Evolutionary conservation across 208 protist species (phyloP).

Genomic region (Angomonas ambiguus): DNA sequence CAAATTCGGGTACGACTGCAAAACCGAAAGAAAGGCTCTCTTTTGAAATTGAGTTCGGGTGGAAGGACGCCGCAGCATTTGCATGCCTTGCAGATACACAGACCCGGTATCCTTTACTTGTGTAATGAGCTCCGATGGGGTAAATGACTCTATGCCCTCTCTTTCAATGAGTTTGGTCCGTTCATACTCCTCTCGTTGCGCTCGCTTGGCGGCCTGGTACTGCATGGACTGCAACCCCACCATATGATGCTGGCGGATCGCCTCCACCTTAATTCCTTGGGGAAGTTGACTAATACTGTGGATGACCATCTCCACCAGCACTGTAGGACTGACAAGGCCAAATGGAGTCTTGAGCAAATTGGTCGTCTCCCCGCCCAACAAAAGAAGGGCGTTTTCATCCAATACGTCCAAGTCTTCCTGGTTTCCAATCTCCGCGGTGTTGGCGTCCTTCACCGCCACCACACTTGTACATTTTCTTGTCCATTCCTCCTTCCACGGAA

Average conservation of each 20-base stretch:
- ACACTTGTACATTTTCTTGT: constrained; percentile 17
- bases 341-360: constrained; percentile 36
- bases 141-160: constrained; percentile 71
- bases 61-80: constrained; percentile 38
- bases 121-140: constrained; percentile 48
- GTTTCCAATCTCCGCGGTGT: constrained; percentile 1
- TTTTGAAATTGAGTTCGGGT: constrained; percentile 41
- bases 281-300: constrained; percentile 43
- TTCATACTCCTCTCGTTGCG: constrained; percentile 67
- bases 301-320: constrained; percentile 75
- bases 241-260: constrained; percentile 41
- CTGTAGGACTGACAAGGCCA: constrained; percentile 39
- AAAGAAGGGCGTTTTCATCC: background rate
- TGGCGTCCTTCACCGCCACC: constrained; percentile 15
- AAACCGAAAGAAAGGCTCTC: constrained; percentile 49
- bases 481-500: background rate
- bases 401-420: background rate
- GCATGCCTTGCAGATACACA: constrained; percentile 41
- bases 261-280: constrained; percentile 28
- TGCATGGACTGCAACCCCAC: constrained; percentile 60
- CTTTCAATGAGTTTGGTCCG: constrained; percentile 54
- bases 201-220: constrained; percentile 43
- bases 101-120: constrained; percentile 51
- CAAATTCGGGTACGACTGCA: constrained; percentile 42
- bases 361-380: background rate